Evolutionary conservation across 73 alveolate genomes (phyloP), one percentile per base, ranked within the genome.

Genomic region (Paramecium sonneborni): DNA sequence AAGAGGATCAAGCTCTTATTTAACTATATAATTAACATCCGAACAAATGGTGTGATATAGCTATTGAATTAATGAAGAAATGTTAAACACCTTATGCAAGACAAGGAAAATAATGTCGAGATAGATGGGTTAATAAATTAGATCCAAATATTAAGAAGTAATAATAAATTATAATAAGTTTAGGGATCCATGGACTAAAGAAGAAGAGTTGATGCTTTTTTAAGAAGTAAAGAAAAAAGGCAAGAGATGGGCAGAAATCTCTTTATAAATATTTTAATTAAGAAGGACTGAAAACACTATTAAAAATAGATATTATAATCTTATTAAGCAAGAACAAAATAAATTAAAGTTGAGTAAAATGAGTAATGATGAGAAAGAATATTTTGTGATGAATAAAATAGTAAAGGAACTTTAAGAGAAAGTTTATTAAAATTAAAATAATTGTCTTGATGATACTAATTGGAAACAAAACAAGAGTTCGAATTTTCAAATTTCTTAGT

Each of bases 201-300:
- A 79, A 10, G 90, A 79, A 43, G 90, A 79, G 52, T 7, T 79
- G 14, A 38, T 20, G 55, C 43, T 79, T 15, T 79, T 79, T 46
- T 23, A 79, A 44, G 90, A 79, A 41, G 90, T 79, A 18, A 43
- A 44, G 55, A 79, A 24, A 43, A 79, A 41, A 34, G 90, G 90
- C 6, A 79, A 79, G 44, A 38, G 55, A 79, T 79, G 90, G 90
- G 90, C 90, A 41, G 90, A 79, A 79, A 79, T 79, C 69, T 39
- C 76, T 23, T 79, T 43, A 24, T 37, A 79, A 41, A 41, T 79
- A 18, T 79, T 79, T 44, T 20, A 79, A 38, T 34, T 79, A 41
- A 79, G 74, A 79, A 79, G 90, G 26, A 79, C 90, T 14, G 90
- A 79, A 46, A 79, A 79, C 55, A 79, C 90, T 18, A 79, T 79